A percentile compares a stretch with the other conserved stretches of the same genome.
Evolutionary conservation across 2,329 filamentous ascomycete species (phyloP).

Genomic region (Talaromyces sp.): DNA sequence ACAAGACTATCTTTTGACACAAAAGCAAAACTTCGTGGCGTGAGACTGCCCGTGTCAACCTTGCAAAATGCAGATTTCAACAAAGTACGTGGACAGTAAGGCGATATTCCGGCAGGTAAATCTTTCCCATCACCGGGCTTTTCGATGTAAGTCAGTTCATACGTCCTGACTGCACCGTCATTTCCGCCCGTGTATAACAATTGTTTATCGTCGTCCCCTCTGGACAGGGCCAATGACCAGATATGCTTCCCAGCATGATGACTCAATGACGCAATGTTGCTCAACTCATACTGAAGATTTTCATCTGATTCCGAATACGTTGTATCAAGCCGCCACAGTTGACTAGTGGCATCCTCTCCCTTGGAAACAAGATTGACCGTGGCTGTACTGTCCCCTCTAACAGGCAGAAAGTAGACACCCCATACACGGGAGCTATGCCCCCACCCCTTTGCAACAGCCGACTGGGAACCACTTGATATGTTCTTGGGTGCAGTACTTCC

Average conservation of each 20-base stretch:
- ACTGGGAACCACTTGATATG: constrained; percentile 37
- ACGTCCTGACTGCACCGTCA: constrained; percentile 61
- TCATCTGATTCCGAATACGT: constrained; percentile 11
- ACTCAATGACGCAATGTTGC: constrained; percentile 52
- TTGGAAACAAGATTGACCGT: constrained; percentile 65
- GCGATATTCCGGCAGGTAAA: constrained; percentile 12
- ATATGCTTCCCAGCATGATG: constrained; percentile 85
- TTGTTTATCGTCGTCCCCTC: constrained; percentile 28
- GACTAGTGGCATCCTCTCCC: constrained; percentile 76
- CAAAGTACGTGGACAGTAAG: constrained; percentile 17
- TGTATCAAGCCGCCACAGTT: constrained; percentile 61
- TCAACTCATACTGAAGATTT: constrained; percentile 25
- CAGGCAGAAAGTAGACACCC: constrained; percentile 66
- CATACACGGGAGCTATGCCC: constrained; percentile 88
- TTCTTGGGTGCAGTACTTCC: constrained; percentile 40
- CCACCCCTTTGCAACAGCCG: constrained; percentile 68
- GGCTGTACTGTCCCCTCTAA: background rate
- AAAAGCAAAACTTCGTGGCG: constrained; percentile 33
- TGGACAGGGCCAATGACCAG: constrained; percentile 63
- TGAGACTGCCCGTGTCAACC: constrained; percentile 18
- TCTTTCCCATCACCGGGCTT: background rate
- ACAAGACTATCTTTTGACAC: constrained; percentile 34
- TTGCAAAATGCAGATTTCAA: constrained; percentile 20
- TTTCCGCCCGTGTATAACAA: constrained; percentile 73
- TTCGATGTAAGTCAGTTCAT: constrained; percentile 19